Evolutionary conservation across 2,329 filamentous ascomycete species (phyloP).

Genomic region (Balansia obtecta): DNA sequence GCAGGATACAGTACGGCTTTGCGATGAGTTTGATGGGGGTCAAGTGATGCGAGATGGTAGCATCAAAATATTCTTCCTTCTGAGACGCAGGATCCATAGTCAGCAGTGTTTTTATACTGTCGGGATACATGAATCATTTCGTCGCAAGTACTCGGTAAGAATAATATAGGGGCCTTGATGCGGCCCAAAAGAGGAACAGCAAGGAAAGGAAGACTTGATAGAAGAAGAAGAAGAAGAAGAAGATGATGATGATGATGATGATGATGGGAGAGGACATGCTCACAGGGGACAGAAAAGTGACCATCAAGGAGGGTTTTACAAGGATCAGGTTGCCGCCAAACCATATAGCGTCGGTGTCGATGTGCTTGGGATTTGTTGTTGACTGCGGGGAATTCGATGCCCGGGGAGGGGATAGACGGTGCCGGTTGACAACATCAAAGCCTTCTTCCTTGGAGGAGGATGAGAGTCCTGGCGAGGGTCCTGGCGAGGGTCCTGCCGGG

Average conservation of each 20-base stretch:
- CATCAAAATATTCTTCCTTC: constrained; percentile 1
- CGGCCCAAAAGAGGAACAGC: too few species aligned
- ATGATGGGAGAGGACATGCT: not conserved
- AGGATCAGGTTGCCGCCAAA: not conserved
- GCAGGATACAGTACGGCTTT: constrained; percentile 2
- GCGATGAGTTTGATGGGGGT: constrained; percentile 6
- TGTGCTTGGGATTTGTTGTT: not conserved
- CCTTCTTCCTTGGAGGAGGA: not conserved
- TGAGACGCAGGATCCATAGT: not conserved
- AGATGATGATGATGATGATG: too few species aligned
- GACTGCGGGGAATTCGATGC: not conserved
- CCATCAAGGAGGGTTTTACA: not conserved
- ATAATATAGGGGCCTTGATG: too few species aligned
- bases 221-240: too few species aligned
- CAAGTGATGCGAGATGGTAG: constrained; percentile 1
- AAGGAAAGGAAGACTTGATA: too few species aligned
- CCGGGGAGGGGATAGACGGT: not conserved
- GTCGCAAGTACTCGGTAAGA: too few species aligned
- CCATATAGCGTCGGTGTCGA: not conserved
- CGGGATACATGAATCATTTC: too few species aligned
- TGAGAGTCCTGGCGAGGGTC: not conserved
- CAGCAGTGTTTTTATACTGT: not conserved
- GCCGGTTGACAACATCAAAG: not conserved
- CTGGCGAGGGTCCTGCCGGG: too few species aligned
- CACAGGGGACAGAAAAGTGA: constrained; percentile 1